These are phyloP conservation scores for Gentiana dahurica DNA, from an alignment of 257 asterid genomes.

Conservation along the genomic window DNA sequence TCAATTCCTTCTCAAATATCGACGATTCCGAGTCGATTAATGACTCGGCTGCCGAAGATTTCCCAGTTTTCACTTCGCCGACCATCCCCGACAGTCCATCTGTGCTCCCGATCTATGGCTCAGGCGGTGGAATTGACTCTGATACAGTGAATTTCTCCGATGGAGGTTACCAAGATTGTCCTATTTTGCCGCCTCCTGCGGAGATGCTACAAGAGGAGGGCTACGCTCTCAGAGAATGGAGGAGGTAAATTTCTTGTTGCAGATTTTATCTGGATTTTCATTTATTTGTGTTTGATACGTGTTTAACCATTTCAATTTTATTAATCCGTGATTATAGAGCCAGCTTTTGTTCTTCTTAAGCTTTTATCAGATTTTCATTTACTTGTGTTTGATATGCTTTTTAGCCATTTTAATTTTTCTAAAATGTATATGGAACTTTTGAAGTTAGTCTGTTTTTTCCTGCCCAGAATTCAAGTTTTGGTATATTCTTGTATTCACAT, in stretches of 20 bases:
- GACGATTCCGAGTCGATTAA: constrained; percentile 16
- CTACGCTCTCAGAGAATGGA: constrained; percentile 74
- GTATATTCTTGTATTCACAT: no score
- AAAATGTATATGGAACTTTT: no score
- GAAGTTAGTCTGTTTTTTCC: no score
- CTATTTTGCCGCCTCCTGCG: constrained; percentile 45
- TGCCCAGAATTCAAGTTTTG: no score
- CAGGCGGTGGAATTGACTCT: constrained; percentile 30
- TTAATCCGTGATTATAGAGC: no score
- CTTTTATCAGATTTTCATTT: no score
- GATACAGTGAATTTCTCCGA: constrained; percentile 34
- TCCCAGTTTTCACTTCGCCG: constrained; percentile 22
- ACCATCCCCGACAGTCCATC: constrained; percentile 12
- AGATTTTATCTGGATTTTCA: no score
- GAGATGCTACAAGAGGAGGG: constrained; percentile 53
- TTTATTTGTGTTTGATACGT: no score
- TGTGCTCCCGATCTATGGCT: constrained; percentile 24
- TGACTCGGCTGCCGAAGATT: constrained; percentile 24
- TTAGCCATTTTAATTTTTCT: no score
- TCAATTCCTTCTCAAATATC: constrained; percentile 29
- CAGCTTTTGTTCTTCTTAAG: no score
- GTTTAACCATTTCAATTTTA: no score
- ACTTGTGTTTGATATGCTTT: no score
- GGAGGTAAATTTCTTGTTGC: constrained; percentile 33
- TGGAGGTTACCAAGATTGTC: constrained; percentile 24